A percentile compares a stretch with the other conserved stretches of the same genome.
These are phyloP conservation scores for Euptelea pleiosperma DNA, from an alignment of 164 flowering plant genomes.

Conservation along the genomic window DNA sequence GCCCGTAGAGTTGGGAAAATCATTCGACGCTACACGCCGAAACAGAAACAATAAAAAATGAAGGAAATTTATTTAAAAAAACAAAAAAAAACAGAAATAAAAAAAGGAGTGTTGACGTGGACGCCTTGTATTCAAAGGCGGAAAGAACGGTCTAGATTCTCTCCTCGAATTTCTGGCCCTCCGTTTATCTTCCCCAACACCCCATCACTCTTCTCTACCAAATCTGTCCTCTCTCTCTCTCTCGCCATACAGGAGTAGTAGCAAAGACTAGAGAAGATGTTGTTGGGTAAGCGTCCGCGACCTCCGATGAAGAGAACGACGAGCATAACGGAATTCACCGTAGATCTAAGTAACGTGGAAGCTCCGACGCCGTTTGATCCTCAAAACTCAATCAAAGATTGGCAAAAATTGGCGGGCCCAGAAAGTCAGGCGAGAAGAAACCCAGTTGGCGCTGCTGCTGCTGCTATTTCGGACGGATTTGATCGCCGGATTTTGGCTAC, in stretches of 20 bases:
- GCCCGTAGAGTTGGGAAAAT: conserved; percentile 1
- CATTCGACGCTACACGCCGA: conserved; percentile 2
- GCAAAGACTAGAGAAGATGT: conserved; percentile 22
- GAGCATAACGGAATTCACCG: conserved; percentile 58
- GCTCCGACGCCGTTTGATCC: conserved; percentile 13
- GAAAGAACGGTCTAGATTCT: conserved; percentile 37
- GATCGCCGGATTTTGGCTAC: conserved; percentile 27
- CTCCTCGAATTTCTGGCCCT: conserved; percentile 21
- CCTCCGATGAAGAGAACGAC: conserved; percentile 59
- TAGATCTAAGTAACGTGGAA: conserved; percentile 33
- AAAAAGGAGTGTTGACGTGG: conserved; percentile 22
- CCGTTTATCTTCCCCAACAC: conserved; percentile 24
- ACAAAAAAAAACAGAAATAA: neutral
- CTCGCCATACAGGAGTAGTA: neutral
- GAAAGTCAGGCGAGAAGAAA: neutral
- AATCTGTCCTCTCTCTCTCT: conserved; percentile 12
- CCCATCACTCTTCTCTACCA: conserved; percentile 14
- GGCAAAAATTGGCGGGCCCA: neutral
- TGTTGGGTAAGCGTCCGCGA: conserved; percentile 66
- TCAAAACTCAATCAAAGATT: conserved; percentile 5
- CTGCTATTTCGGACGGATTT: conserved; percentile 1
- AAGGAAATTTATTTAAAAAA: neutral
- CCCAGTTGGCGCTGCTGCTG: neutral
- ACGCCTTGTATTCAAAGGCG: neutral
- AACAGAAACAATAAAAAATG: neutral